phyloP scores from a whole-genome alignment of 768 basidiomycete species.

The Mycena maculata region DNA sequence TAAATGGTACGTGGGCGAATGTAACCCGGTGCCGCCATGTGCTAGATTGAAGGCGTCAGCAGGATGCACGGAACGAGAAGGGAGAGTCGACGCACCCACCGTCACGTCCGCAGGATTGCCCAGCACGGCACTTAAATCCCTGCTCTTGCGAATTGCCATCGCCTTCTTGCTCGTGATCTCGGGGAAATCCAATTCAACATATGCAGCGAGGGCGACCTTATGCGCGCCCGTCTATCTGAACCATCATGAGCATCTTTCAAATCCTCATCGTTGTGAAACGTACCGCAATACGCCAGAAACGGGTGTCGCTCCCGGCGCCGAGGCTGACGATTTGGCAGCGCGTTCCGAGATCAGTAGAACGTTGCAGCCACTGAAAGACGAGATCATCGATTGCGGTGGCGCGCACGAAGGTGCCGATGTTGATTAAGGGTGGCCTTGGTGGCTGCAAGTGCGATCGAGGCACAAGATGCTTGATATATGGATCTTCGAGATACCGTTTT shows the following conservation, averaged over 20 bases:
- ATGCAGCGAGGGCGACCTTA: constrained; percentile 62
- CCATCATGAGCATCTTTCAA: constrained; percentile 20
- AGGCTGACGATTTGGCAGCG: constrained; percentile 90
- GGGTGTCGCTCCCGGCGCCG: constrained; percentile 95
- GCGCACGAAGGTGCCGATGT: constrained; percentile 92
- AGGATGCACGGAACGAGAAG: neutral
- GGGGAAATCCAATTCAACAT: constrained; percentile 92
- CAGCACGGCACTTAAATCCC: constrained; percentile 62
- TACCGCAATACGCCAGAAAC: constrained; percentile 93
- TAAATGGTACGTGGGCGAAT: constrained; percentile 72
- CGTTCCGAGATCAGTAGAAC: constrained; percentile 55
- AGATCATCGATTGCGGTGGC: constrained; percentile 83
- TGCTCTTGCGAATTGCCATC: constrained; percentile 79
- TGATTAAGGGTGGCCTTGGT: constrained; percentile 88
- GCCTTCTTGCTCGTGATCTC: constrained; percentile 88
- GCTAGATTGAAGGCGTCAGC: constrained; percentile 48
- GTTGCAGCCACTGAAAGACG: constrained; percentile 71
- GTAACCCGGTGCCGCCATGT: constrained; percentile 70
- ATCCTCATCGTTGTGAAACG: constrained; percentile 45
- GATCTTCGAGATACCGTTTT: constrained; percentile 84
- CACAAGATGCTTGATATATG: constrained; percentile 75
- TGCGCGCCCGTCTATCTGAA: constrained; percentile 67
- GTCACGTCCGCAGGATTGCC: constrained; percentile 58
- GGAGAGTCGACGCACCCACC: constrained; percentile 51
- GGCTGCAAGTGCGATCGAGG: constrained; percentile 71